Evolutionary conservation across 208 protist species (phyloP).

Genomic region (Wallacemonas sp.): DNA sequence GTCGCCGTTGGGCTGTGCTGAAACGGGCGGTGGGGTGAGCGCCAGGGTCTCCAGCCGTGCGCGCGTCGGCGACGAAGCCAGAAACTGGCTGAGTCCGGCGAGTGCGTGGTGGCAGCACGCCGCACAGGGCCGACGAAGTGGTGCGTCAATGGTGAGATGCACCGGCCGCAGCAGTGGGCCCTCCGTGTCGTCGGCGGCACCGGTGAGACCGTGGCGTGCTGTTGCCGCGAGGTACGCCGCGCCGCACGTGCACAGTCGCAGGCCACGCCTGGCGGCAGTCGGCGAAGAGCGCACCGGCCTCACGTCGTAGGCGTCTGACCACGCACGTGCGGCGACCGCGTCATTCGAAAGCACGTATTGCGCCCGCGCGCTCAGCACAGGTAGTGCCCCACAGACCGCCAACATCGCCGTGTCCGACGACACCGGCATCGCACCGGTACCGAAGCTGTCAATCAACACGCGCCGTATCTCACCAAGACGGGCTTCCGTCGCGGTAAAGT

Average conservation of each 20-base stretch:
- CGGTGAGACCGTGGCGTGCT: too few relatives aligned
- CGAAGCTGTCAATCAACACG: neutral
- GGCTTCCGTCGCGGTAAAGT: constrained; percentile 16
- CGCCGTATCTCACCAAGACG: constrained; percentile 21
- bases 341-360: constrained; percentile 34
- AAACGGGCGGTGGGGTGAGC: neutral
- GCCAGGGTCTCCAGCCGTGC: constrained; percentile 22
- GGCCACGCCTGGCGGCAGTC: neutral
- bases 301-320: constrained; percentile 22
- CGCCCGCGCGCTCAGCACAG: constrained; percentile 23
- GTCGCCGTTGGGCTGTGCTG: neutral
- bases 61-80: constrained; percentile 17
- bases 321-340: constrained; percentile 12
- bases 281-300: neutral
- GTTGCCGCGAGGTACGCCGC: neutral
- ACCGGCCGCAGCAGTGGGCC: neutral
- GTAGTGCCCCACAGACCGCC: neutral
- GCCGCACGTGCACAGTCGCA: neutral
- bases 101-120: constrained; percentile 24
- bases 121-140: constrained; percentile 12
- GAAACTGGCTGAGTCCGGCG: constrained; percentile 17
- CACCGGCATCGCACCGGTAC: too few relatives aligned
- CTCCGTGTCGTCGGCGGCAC: too few relatives aligned
- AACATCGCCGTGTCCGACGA: too few relatives aligned
- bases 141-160: neutral